Evolutionary conservation across 1,284 basidiomycete genomes (phyloP), one percentile per base, ranked within the genome.

Genomic region (Sanguinoderma infundibulare): DNA sequence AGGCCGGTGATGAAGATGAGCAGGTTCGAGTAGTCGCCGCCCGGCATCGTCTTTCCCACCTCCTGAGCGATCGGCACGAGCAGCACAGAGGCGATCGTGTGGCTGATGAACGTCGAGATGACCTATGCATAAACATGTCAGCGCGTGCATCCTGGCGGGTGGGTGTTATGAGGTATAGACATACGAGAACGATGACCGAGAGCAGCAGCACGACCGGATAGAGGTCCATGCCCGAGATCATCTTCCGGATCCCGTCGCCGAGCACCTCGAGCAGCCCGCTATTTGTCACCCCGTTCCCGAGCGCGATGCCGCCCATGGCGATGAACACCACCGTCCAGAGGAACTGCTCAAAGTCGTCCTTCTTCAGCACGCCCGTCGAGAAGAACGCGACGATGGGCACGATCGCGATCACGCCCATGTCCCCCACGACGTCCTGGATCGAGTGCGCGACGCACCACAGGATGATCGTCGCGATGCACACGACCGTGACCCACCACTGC

Each of bases 221-320:
- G 10, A 96, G 78, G 1, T 84, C 81, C 62, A 91, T 80, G 1
- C 89, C 95, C 2, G 87, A 76, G 17, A 98, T 89, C 28, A 91
- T 70, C 7, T 79, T 72, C 50, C 91, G 86, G 58, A 98, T 90
- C 17, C 87, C 72, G 0, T 74, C 75, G 69, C 95, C 94, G 76
- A 96, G 82, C 36, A 91, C 85, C 35, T 89, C 87, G 34, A 98
- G 82, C 40, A 99, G 80, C 0, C 98, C 97, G 42, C 94, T 97
- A 2, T 92, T 91, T 20, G 89, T 85, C 2, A 99, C 97, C 2
- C 95, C 96, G 73, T 98, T 95, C 52, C 97, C 98, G 3, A 98
- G 86, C 0, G 96, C 95, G 55, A 98, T 97, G 36, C 98, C 97
- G 20, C 98, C 97, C 97, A 99, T 99, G n/a, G 95, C 95, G 56